Conservation (phyloP, 192 early-diverging fungal species). For the Coemansia aciculifera region DNA sequence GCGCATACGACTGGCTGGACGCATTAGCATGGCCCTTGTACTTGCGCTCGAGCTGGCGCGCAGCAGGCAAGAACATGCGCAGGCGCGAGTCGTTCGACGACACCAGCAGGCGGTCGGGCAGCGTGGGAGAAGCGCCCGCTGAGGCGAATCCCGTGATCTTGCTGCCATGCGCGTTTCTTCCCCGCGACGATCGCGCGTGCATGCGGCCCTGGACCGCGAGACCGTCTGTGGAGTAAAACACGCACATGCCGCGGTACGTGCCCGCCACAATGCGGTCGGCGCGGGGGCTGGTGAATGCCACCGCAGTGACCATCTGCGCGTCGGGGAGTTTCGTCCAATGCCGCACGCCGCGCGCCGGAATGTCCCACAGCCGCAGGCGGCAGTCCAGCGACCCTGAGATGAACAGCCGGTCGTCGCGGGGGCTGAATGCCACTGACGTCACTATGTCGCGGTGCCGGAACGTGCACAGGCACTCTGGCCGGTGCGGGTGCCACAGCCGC, state of each 20-base stretch:
- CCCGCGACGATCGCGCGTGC: conserved; percentile 61
- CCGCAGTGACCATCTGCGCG: conserved; percentile 73
- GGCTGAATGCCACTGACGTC: conserved; percentile 78
- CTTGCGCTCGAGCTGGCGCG: conserved; percentile 75
- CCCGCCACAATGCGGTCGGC: conserved; percentile 75
- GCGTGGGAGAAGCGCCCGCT: conserved; percentile 29
- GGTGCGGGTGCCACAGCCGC: conserved; percentile 78
- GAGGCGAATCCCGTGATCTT: conserved; percentile 82
- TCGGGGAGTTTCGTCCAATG: conserved; percentile 75
- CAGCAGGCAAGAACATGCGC: conserved; percentile 73
- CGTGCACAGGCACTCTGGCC: conserved; percentile 72
- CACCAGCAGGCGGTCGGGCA: conserved; percentile 42
- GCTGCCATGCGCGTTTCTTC: conserved; percentile 61
- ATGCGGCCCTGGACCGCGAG: conserved; percentile 84
- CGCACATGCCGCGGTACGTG: conserved; percentile 71
- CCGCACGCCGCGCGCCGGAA: conserved; percentile 71
- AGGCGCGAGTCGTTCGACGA: conserved; percentile 83
- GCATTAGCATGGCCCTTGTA: conserved; percentile 78
- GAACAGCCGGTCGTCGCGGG: conserved; percentile 79
- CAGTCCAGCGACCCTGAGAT: conserved; percentile 79
- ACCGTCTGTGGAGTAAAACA: conserved; percentile 81
- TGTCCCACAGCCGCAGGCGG: conserved; percentile 80
- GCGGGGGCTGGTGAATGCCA: conserved; percentile 69
- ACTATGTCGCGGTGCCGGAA: conserved; percentile 81
- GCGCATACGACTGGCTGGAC: conserved; percentile 71